Evolutionary conservation across 2,329 filamentous ascomycete genomes (phyloP).

Genomic region (Colletotrichum spinosum): DNA sequence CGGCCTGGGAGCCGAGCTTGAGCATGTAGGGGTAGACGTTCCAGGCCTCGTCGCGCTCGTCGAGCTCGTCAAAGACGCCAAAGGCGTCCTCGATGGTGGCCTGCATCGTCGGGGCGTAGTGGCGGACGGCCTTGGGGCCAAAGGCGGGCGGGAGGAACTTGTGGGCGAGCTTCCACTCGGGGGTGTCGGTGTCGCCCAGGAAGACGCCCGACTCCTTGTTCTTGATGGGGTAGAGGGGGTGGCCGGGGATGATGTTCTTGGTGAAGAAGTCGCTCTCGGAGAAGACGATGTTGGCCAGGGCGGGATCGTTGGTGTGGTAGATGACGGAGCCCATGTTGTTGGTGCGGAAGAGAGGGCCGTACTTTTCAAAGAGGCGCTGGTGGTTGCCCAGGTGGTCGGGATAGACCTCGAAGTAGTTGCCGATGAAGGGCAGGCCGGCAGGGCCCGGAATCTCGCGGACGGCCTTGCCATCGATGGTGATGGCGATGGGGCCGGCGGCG

Average conservation of each 20-base stretch:
- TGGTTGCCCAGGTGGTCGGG: slow-evolving; percentile 70
- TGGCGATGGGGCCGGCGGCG: slow-evolving; percentile 48
- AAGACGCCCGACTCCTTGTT: slow-evolving; percentile 56
- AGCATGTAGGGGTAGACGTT: slow-evolving; percentile 64
- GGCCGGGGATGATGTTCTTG: slow-evolving; percentile 63
- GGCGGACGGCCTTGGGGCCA: slow-evolving; percentile 69
- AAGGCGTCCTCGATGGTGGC: slow-evolving; percentile 62
- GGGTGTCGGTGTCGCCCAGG: slow-evolving; percentile 62
- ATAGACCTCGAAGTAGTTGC: slow-evolving; percentile 66
- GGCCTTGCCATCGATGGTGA: slow-evolving; percentile 61
- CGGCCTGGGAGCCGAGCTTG: slow-evolving; percentile 59
- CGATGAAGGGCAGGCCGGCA: slow-evolving; percentile 59
- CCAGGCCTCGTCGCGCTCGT: slow-evolving; percentile 58
- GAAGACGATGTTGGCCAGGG: slow-evolving; percentile 58
- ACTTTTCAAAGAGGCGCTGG: slow-evolving; percentile 63
- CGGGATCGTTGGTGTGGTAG: slow-evolving; percentile 64
- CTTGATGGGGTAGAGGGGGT: slow-evolving; percentile 59
- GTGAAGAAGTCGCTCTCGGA: slow-evolving; percentile 64
- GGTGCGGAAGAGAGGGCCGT: slow-evolving; percentile 64
- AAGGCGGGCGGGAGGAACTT: slow-evolving; percentile 72
- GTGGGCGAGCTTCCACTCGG: slow-evolving; percentile 64
- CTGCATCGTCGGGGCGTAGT: slow-evolving; percentile 71
- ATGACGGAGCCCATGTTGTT: slow-evolving; percentile 61
- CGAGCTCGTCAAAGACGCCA: slow-evolving; percentile 62
- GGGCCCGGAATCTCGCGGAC: slow-evolving; percentile 64